Evolutionary conservation across 257 asterid genomes (phyloP), one percentile per base, ranked within the genome.

Genomic region (Plectranthus barbatus): DNA sequence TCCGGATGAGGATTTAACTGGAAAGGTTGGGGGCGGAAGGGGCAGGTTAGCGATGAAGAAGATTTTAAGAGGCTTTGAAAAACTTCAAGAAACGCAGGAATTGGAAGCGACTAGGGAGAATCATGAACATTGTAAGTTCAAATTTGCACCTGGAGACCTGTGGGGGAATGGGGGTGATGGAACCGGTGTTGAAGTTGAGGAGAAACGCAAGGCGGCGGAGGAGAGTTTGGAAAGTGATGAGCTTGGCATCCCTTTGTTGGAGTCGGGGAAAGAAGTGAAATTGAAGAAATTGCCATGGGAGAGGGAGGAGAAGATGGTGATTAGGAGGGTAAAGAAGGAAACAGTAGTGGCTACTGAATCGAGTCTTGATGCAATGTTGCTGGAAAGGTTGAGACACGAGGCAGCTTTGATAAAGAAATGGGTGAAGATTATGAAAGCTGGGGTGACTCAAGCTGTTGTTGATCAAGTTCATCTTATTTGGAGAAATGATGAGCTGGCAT

Each of bases 381-480:
- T 92, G 56, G 79, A 82, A 44, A 85, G 91, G 67, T 71, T 92
- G 81, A 80, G 86, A 74, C 57, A 64, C 62, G 93, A 84, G 76
- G 90, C 97, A 76, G 79, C 77, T 54, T 36, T 34, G 72, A 80
- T 92, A 47, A 76, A 62, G 75, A 79, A 72, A 74, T 89, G 99
- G 99, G 86, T 89, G 53, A 92, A 92, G 75, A 91, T 89, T 76
- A 92, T 74, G 85, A 92, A 92, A 80, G 86, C 90, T 49, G 99
- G 99, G 52, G 94, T 92, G 47, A 89, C 86, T 61, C 85, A 74
- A 72, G 83, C 77, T 62, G 97, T 85, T 61, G 85, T 86, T 56
- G 78, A 83, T 79, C 87, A 80, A 79, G 72, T 92, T 69, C 80
- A 56, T 50, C 66, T 64, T 31, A 37, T 67, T 59, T 92, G 99